phyloP scores from a whole-genome alignment of 441 rosid species.

The Eutrema salsugineum region DNA sequence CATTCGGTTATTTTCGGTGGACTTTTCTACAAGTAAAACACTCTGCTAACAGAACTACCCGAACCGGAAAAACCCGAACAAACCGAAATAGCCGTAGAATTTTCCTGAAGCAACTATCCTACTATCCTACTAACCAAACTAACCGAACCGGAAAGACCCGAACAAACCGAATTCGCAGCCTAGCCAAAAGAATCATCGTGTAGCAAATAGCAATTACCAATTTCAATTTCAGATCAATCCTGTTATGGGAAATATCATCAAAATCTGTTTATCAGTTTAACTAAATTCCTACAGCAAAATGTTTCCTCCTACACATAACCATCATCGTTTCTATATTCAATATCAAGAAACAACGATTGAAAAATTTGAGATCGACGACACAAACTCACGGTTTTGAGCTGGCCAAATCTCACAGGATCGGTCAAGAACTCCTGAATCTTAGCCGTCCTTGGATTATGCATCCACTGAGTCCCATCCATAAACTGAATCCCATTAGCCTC shows the following conservation, averaged over 20 bases:
- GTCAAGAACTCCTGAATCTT: constrained; percentile 46
- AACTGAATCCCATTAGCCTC: constrained; percentile 62
- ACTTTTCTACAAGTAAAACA: too few species aligned
- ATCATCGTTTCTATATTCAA: not conserved
- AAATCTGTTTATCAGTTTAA: not conserved
- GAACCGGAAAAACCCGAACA: too few species aligned
- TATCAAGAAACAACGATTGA: not conserved
- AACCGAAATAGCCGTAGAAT: too few species aligned
- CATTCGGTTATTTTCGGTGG: too few species aligned
- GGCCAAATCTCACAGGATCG: constrained; percentile 54
- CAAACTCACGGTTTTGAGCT: constrained; percentile 45
- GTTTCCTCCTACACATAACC: not conserved
- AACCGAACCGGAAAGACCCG: too few species aligned
- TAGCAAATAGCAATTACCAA: not conserved
- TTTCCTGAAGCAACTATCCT: too few species aligned
- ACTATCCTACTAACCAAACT: too few species aligned
- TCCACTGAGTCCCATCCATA: constrained; percentile 91
- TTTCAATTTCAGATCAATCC: not conserved
- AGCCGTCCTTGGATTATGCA: constrained; percentile 64
- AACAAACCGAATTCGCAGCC: too few species aligned
- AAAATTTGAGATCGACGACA: not conserved
- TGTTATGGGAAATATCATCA: not conserved
- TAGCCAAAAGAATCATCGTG: too few species aligned
- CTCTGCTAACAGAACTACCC: too few species aligned
- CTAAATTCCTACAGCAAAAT: not conserved